Base-by-base conservation (phyloP, 371 early-diverging fungal species). In the Mycotypha africana region DNA sequence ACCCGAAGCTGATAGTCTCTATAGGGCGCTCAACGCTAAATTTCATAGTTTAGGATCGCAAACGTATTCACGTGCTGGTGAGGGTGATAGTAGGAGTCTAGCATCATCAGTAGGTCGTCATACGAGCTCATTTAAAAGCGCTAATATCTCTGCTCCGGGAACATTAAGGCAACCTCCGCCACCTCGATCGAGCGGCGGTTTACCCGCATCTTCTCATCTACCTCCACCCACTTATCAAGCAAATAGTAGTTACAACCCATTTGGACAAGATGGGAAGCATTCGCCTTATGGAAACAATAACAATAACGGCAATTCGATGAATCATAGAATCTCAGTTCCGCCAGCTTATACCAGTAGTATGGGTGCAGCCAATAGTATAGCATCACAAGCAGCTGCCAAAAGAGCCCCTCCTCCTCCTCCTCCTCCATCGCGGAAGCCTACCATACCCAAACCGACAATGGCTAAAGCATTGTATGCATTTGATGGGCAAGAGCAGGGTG, bases 1-100 rank as follows among this genome's bases (percentile, higher is more conserved):
- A 15, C 88, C 90, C 1, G 85, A 86, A 52, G 95, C 94, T 6
- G 88, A 85, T 53, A 70, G 77, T 19, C 77, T 96, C 2, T 93
- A 95, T 60, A 72, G 87, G 31, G 88, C 89, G 3, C 66, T 91
- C n/a, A 81, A 83, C 49, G 55, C 60, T 15, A 60, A 54, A 23
- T 60, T 54, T 19, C 48, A 48, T 32, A 44, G 47, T 6, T 32
- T 55, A 33, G 49, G 51, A 9, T 35, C 22, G 11, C 39, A 44
- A 28, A 58, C 58, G 0, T 58, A 58, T 38, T 32, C 52, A 22
- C 24, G 38, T 39, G 28, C 35, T 4, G 21, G 42, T 14, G 42
- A 31, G 8, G 56, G 50, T 2, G 56, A 45, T 7, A 40, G 45
- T n/a, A n/a, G n/a, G n/a, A 33, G 56, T 2, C 20, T 42, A 9